These are phyloP conservation scores for Aspergillus alliaceus DNA, from an alignment of 2,329 filamentous ascomycete species.

Conservation along the genomic window DNA sequence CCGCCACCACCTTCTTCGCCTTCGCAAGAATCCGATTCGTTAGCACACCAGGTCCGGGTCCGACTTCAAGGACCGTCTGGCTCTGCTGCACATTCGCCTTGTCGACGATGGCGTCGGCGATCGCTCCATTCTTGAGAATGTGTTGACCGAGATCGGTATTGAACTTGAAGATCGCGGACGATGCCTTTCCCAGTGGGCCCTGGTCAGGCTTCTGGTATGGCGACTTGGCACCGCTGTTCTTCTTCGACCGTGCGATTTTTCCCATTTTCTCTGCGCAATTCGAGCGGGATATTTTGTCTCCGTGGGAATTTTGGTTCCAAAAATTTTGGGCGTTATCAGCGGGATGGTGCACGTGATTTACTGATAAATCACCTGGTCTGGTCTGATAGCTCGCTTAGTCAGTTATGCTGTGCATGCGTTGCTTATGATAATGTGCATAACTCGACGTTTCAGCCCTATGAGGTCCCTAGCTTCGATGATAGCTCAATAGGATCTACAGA, in stretches of 20 bases:
- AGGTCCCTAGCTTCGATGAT: too few relatives aligned
- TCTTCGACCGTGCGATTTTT: conserved; percentile 2
- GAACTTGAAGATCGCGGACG: conserved; percentile 9
- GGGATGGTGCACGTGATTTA: background rate
- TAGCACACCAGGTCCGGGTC: conserved; percentile 84
- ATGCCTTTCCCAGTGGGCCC: background rate
- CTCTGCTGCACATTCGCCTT: conserved; percentile 61
- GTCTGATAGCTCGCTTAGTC: too few relatives aligned
- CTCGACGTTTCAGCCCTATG: too few relatives aligned
- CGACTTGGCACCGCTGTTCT: conserved; percentile 2
- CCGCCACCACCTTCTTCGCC: conserved; percentile 78
- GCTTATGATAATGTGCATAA: too few relatives aligned
- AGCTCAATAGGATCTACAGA: too few relatives aligned
- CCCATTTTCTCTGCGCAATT: conserved; percentile 4
- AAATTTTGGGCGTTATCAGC: background rate
- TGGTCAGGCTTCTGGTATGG: conserved; percentile 7
- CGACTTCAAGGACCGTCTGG: conserved; percentile 78
- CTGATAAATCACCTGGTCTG: background rate
- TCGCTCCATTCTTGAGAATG: conserved; percentile 7
- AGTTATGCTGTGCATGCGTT: background rate
- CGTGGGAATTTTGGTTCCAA: background rate
- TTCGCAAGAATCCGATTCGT: conserved; percentile 87
- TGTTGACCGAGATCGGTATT: conserved; percentile 10
- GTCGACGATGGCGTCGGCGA: conserved; percentile 43
- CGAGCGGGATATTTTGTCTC: background rate